phyloP scores from a whole-genome alignment of 306 rosid genomes.

The Rosa multiflora region DNA sequence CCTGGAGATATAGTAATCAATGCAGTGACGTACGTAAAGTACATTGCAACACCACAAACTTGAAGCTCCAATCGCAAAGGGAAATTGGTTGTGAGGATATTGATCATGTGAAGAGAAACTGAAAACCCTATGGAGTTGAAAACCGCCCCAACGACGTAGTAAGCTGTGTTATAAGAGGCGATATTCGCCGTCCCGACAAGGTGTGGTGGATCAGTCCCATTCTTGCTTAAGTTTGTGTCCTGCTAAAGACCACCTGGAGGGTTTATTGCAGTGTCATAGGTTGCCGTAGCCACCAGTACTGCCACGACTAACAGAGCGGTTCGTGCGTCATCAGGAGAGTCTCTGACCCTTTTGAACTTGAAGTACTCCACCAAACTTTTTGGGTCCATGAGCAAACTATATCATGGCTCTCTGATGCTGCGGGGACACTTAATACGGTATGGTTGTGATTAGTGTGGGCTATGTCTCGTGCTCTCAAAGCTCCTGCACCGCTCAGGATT shows the following conservation, averaged over 20 bases:
- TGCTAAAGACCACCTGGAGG: slow-evolving; percentile 33
- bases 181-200: neutral
- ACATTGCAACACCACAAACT: too few relatives aligned
- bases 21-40: neutral
- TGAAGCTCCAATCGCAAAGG: neutral
- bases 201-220: neutral
- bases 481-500: slow-evolving; percentile 22
- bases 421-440: neutral
- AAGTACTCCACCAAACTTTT: slow-evolving; percentile 21
- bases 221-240: slow-evolving; percentile 1
- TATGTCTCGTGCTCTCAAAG: slow-evolving; percentile 9
- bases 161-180: neutral
- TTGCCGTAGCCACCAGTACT: slow-evolving; percentile 27
- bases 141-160: neutral
- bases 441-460: neutral
- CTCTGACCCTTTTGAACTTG: slow-evolving; percentile 34
- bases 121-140: slow-evolving; percentile 32
- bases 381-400: neutral
- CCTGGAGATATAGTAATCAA: neutral
- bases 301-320: slow-evolving; percentile 19
- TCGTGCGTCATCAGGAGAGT: slow-evolving; percentile 20
- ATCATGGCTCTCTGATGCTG: neutral
- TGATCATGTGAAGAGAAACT: slow-evolving; percentile 8
- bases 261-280: slow-evolving; percentile 24
- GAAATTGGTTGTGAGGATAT: neutral